Evolutionary conservation across 2,329 filamentous ascomycete genomes (phyloP), one percentile per base, ranked within the genome.

Genomic region (Arthrinium puccinioides): DNA sequence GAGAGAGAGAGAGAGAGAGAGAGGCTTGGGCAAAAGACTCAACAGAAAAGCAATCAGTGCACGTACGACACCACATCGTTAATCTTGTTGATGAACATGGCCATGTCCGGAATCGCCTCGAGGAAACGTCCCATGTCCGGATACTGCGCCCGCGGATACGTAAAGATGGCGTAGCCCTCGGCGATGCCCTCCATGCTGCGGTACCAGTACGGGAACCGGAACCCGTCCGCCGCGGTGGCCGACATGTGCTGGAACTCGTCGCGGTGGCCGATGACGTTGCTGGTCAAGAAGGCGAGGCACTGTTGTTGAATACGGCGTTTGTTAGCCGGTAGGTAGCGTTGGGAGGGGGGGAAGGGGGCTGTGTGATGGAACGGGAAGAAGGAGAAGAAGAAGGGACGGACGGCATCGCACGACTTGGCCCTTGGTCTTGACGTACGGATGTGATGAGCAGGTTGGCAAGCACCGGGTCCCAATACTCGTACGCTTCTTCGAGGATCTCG

Each of bases 31-130:
- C n/a, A n/a, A n/a, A n/a, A n/a, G n/a, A n/a, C n/a, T n/a, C n/a
- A n/a, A n/a, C n/a, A n/a, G n/a, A n/a, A n/a, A n/a, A n/a, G n/a
- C n/a, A n/a, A n/a, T n/a, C n/a, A n/a, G n/a, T n/a, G n/a, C 10
- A 48, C 52, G 41, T 25, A 54, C 53, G 53, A 56, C 28, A 56
- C 9, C 4, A 55, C 48, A 32, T 56, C 51, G 25, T 56, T 56
- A 2, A 43, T 47, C 9, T 54, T 32, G 14, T 44, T 47, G 19
- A 55, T 46, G 23, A 47, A 56, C 34, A 37, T 48, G 9, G 42
- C 44, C 44, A 55, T 47, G 25, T 56, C 53, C 0, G 53, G 47
- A 14, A 54, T 43, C 5, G 50, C 53, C 19, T 54, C 51, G 16
- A 57, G 34, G 29, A 48, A 57, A 16, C 35, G 33, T 9, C 50